Base-by-base conservation (phyloP, 371 early-diverging fungal genomes). In the Basidiobolus meristosporus region DNA sequence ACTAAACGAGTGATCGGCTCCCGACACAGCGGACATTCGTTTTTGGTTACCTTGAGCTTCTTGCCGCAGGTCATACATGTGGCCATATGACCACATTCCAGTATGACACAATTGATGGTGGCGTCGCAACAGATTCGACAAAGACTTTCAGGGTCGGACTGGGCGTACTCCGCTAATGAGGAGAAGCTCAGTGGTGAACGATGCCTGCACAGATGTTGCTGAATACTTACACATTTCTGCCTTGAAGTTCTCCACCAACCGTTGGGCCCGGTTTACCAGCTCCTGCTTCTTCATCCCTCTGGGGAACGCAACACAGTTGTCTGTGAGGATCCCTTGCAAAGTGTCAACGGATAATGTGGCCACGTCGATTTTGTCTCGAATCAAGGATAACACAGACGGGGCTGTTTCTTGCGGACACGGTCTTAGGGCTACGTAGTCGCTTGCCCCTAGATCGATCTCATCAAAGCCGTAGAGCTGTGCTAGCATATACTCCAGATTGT, bases 1-100 rank as follows among this genome's bases (percentile, higher is more conserved):
- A 69, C 56, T 11, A 69, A 30, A 33, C 62, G 62, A 10, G 58
- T 39, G 14, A 69, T 69, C 16, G 59, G 53, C 31, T 61, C 71
- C 18, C 71, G 59, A 39, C 75, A 74, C 40, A 74, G 68, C 9
- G 75, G 75, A 41, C 75, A 74, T 40, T 71, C 68, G 28, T 67
- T 63, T 26, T 59, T 57, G 12, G 51, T 46, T 17, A 56, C 55
- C 28, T 68, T 57, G 17, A 74, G 39, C 54, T 58, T 52, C 40
- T 65, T 60, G 4, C 62, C 75, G 40, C 75, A 74, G 12, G 66
- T 66, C 62, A 65, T 62, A 44, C 74, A 69, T 18, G 69, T 55
- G 5, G 58, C 64, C 60, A 71, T 62, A 56, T 74, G 75, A 15
- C 41, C 38, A 35, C 61, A 57, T 38, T 61, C 54, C 23, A 74